A percentile compares a stretch with the other conserved stretches of the same genome.
Conservation (phyloP, 2,329 filamentous ascomycete genomes). For the Ophidiomyces ophidiicola region DNA sequence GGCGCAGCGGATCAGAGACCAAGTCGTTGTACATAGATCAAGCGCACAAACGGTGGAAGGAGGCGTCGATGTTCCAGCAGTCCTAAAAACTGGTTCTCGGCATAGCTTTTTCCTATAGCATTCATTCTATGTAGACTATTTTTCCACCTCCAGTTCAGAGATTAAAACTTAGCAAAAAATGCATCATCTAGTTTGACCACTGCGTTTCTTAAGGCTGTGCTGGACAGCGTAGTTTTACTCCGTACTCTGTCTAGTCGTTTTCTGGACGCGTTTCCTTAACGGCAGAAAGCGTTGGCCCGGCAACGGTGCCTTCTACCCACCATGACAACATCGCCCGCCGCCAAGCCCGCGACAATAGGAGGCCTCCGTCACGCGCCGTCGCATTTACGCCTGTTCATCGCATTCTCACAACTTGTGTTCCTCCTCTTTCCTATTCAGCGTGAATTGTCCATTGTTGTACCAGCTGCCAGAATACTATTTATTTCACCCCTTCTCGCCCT, state of each 20-base stretch:
- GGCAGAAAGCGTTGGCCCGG: conserved; percentile 7
- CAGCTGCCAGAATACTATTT: conserved; percentile 8
- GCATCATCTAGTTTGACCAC: no score
- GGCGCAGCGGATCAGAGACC: conserved; percentile 39
- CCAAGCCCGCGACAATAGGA: conserved; percentile 9
- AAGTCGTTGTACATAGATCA: conserved; percentile 40
- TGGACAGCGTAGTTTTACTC: no score
- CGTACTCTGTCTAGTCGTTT: background rate
- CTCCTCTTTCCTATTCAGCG: no score
- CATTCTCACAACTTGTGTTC: no score
- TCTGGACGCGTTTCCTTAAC: background rate
- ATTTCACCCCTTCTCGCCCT: background rate
- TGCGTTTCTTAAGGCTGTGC: no score
- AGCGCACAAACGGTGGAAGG: conserved; percentile 31
- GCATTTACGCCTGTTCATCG: conserved; percentile 2
- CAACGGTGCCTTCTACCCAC: background rate
- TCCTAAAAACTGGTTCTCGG: no score
- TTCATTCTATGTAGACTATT: conserved; percentile 5
- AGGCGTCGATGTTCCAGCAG: conserved; percentile 27
- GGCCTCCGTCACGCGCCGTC: no score
- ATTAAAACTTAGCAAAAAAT: no score
- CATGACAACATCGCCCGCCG: conserved; percentile 4
- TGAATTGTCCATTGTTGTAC: no score
- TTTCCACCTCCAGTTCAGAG: no score
- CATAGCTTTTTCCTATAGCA: background rate